Evolutionary conservation across 352 stramenopile species (phyloP), one percentile per base, ranked within the genome.

Genomic region (Proteromonas lacertae): DNA sequence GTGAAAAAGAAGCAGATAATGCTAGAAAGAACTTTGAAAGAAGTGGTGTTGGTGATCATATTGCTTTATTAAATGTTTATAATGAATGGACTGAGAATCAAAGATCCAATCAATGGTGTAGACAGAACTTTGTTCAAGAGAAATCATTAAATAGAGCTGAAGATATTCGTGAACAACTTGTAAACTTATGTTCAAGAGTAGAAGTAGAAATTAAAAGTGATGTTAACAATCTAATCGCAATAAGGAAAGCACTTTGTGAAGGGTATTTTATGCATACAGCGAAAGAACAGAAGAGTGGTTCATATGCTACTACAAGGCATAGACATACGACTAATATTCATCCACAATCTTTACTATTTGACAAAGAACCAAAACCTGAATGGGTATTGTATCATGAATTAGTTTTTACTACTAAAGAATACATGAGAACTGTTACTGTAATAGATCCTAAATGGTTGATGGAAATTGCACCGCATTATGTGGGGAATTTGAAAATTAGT

Each of bases 181-280:
- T 91, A 44, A 69, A 66, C 3, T 62, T 99, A n/a, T 97, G 83
- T 38, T 86, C 98, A 48, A 67, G 89, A 31, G 83, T 98, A 12
- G 82, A 96, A 44, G 66, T 96, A 1, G 71, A 90, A 45, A 59
- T 66, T 6, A 73, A 41, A 18, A 75, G 55, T 44, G 76, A 75
- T 45, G 18, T 40, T 13, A 54, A 44, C 18, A 72, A 93, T 47
- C 69, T 87, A 23, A 81, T 96, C 38, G 41, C 46, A 10, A 73
- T 95, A 29, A 63, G 40, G 2, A 57, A 57, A 46, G 69, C 83
- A 7, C 79, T 99, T 22, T 93, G 75, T 20, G 71, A 79, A 2
- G 87, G 87, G 16, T 99, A 92, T 64, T 99, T 99, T 50, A 96
- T 93, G 59, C 88, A 99, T 55, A 88, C 80, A 3, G 79, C 84